A percentile compares a stretch with the other conserved stretches of the same genome.
These are phyloP conservation scores for Trypanosoma boissoni DNA, from an alignment of 208 protist species.

Conservation along the genomic window DNA sequence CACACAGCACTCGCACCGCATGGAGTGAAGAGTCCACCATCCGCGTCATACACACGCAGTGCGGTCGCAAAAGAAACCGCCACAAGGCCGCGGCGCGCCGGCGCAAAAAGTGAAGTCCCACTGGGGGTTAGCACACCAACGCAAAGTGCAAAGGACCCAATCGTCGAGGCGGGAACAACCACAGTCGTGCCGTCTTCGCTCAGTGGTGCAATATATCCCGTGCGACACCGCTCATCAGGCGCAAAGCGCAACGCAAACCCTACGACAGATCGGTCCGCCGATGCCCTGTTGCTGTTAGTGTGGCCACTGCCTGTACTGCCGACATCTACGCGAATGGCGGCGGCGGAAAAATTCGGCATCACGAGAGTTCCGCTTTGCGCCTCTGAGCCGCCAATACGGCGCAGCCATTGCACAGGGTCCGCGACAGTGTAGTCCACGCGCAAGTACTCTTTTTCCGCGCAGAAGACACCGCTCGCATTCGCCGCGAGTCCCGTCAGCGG, in stretches of 20 bases:
- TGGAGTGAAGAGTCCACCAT: constrained; percentile 1
- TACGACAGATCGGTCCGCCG: constrained; percentile 8
- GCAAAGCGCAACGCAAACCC: constrained; percentile 37
- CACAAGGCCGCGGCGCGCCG: not conserved
- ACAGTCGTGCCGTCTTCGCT: not conserved
- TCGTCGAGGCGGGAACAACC: not conserved
- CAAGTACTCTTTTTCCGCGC: constrained; percentile 40
- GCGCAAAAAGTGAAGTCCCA: constrained; percentile 14
- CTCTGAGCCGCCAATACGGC: constrained; percentile 26
- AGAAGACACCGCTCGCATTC: constrained; percentile 44
- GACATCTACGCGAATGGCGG: constrained; percentile 1
- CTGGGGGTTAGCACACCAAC: constrained; percentile 8
- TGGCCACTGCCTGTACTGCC: not conserved
- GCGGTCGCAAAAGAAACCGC: constrained; percentile 2
- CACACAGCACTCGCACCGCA: constrained; percentile 14
- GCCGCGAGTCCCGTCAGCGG: constrained; percentile 41
- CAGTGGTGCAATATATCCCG: constrained; percentile 21
- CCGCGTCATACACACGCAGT: constrained; percentile 6
- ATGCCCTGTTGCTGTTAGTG: too few species aligned
- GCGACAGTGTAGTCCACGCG: constrained; percentile 57
- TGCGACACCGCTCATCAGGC: constrained; percentile 31
- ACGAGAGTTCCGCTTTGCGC: not conserved
- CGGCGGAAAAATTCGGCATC: constrained; percentile 1
- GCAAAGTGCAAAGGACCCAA: constrained; percentile 13
- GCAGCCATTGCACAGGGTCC: constrained; percentile 34